Evolutionary conservation across 768 basidiomycete genomes (phyloP).

Genomic region (Lyophyllum atratum): DNA sequence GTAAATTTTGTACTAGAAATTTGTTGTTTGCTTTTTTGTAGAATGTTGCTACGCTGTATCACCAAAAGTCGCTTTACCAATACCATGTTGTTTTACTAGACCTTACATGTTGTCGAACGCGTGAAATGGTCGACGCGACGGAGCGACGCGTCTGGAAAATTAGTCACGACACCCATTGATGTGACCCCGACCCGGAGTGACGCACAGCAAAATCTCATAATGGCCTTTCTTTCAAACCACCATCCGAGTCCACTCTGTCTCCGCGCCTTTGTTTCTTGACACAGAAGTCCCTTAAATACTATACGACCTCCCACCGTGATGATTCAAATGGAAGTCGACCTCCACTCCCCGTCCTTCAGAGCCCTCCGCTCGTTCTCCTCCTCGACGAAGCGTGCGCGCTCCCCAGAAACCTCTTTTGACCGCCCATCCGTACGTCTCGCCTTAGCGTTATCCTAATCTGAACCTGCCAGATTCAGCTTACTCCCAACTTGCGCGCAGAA

Average conservation of each 20-base stretch:
- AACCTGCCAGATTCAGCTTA: background rate
- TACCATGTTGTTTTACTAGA: conserved; percentile 1
- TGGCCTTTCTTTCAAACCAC: background rate
- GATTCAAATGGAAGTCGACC: conserved; percentile 59
- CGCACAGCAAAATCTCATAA: background rate
- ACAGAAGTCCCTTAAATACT: background rate
- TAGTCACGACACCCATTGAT: conserved; percentile 7
- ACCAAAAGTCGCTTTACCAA: background rate
- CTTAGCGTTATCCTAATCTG: background rate
- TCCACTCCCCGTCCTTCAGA: conserved; percentile 47
- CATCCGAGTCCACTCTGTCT: background rate
- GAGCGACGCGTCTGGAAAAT: background rate
- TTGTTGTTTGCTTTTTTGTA: background rate
- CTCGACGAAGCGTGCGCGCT: conserved; percentile 56
- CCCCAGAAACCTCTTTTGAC: conserved; percentile 53
- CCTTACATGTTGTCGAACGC: background rate
- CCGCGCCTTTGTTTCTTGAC: background rate
- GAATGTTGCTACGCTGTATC: conserved; percentile 3
- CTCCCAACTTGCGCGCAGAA: conserved; percentile 61
- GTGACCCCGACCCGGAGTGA: conserved; percentile 15
- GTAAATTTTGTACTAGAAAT: conserved; percentile 7
- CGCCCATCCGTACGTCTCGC: conserved; percentile 53
- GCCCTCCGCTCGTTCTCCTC: conserved; percentile 32
- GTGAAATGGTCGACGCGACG: background rate
- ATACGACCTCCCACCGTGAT: conserved; percentile 13